Conservation (phyloP, 345 rosid species). For the Fremontodendron californicum region DNA sequence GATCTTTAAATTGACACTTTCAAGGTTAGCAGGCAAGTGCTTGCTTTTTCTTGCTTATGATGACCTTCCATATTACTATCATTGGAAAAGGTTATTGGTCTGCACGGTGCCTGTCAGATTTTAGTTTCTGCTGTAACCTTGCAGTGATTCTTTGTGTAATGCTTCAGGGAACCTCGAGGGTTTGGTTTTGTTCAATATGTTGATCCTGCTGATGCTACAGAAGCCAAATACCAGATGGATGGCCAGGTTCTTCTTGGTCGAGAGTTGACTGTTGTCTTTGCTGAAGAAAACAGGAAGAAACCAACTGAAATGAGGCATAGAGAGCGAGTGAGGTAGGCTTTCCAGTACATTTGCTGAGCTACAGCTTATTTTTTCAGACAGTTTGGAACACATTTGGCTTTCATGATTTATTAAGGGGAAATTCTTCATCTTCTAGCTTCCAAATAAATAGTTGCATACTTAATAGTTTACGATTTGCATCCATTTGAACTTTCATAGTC, state of each 20-base stretch:
- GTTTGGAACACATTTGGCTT: conserved; percentile 7
- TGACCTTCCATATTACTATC: conserved; percentile 51
- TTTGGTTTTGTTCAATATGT: conserved; percentile 92
- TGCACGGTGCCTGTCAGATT: conserved; percentile 17
- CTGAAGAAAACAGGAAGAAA: conserved; percentile 97
- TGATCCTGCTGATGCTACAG: conserved; percentile 89
- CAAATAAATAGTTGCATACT: not conserved
- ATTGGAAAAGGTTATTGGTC: conserved; percentile 35
- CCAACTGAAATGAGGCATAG: conserved; percentile 92
- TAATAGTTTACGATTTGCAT: not conserved
- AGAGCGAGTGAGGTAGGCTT: conserved; percentile 59
- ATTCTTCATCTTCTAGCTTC: not conserved
- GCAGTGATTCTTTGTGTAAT: conserved; percentile 4
- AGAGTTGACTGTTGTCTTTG: conserved; percentile 93
- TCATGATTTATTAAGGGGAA: not conserved
- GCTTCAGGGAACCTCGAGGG: conserved; percentile 95
- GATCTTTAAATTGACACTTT: conserved; percentile 86
- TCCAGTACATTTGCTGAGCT: not conserved
- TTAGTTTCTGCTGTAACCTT: conserved; percentile 4
- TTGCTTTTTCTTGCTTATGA: conserved; percentile 77
- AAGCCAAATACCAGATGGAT: conserved; percentile 93
- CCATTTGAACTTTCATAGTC: not conserved
- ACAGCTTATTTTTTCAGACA: not conserved
- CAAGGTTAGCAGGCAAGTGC: conserved; percentile 99
- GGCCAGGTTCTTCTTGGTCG: conserved; percentile 88